Percentiles rank a stretch among this genome's conserved stretches.
These are phyloP conservation scores for Nothophytophthora sp. DNA, from an alignment of 352 stramenopile genomes.

Conservation along the genomic window DNA sequence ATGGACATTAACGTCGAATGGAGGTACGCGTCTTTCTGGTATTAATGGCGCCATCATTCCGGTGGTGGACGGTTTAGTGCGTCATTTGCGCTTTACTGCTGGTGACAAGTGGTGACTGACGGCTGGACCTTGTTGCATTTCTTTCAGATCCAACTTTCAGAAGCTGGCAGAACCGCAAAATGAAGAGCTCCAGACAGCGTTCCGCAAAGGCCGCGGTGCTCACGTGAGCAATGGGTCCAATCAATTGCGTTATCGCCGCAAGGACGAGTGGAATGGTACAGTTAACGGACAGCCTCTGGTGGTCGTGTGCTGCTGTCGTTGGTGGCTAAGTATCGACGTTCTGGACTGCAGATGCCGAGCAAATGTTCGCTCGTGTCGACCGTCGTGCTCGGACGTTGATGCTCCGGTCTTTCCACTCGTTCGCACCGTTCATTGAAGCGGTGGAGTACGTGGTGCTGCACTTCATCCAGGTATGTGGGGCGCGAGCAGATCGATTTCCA, in stretches of 20 bases:
- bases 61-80: no score
- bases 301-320: no score
- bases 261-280: constrained; percentile 79
- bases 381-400: constrained; percentile 69
- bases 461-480: constrained; percentile 68
- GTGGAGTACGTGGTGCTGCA: constrained; percentile 80
- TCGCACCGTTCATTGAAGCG: constrained; percentile 75
- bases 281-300: no score
- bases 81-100: no score
- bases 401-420: constrained; percentile 64
- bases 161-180: constrained; percentile 81
- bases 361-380: constrained; percentile 81
- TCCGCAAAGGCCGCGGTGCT: constrained; percentile 60
- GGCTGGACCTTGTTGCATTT: not conserved
- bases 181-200: constrained; percentile 68
- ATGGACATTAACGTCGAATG: constrained; percentile 88
- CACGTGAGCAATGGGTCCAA: constrained; percentile 36
- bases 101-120: no score
- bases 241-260: constrained; percentile 41
- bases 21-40: constrained; percentile 38
- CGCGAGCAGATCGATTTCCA: not conserved
- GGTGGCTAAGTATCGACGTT: no score
- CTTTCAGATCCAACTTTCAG: constrained; percentile 79
- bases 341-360: constrained; percentile 77
- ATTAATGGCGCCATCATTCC: no score